Percentiles rank a stretch among this genome's conserved stretches.
These are phyloP conservation scores for Gossypium schwendimanii DNA, from an alignment of 441 rosid species.

Conservation along the genomic window DNA sequence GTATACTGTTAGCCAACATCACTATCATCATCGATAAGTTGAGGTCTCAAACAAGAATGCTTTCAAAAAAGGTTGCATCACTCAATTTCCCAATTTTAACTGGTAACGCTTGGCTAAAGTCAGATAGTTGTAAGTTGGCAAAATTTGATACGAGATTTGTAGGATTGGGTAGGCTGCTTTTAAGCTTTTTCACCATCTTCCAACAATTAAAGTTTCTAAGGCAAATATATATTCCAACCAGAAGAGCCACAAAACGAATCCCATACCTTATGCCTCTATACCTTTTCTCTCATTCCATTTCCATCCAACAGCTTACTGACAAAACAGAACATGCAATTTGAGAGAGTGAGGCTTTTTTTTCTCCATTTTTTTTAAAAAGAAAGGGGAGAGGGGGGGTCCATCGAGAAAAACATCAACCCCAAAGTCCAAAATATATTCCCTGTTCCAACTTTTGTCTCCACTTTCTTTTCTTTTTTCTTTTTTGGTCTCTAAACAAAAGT, in stretches of 20 bases:
- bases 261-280: not conserved
- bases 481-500: conserved; percentile 11
- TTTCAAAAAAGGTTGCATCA: not conserved
- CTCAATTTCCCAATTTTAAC: not conserved
- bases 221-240: not conserved
- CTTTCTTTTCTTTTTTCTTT: not conserved
- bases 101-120: not conserved
- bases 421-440: conserved; percentile 15
- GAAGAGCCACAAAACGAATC: conserved; percentile 8
- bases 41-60: not conserved
- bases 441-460: conserved; percentile 20
- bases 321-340: conserved; percentile 12
- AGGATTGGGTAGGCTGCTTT: not conserved
- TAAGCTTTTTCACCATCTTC: conserved; percentile 1
- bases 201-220: conserved; percentile 3
- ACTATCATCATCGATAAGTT: not conserved
- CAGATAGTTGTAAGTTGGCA: not conserved
- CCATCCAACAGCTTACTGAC: conserved; percentile 24
- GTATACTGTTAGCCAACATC: not conserved
- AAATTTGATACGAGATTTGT: not conserved
- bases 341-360: conserved; percentile 12
- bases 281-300: conserved; percentile 18
- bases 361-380: conserved; percentile 2
- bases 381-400: conserved; percentile 6
- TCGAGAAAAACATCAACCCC: conserved; percentile 16